Conservation (phyloP, 768 basidiomycete species). For the Lentinula sp. region DNA sequence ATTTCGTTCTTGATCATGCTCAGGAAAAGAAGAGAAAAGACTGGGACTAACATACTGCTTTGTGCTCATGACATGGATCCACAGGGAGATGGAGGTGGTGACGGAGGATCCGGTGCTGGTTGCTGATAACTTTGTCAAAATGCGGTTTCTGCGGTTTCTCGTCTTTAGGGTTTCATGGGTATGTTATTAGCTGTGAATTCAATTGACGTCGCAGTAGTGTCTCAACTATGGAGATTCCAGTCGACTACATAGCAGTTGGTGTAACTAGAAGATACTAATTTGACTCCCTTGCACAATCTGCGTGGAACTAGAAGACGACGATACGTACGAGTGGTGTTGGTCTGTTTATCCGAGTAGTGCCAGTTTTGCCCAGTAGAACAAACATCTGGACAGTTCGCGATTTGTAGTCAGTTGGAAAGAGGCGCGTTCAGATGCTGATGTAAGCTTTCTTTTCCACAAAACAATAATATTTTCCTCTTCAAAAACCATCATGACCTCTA, state of each 20-base stretch:
- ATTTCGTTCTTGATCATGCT: constrained; percentile 52
- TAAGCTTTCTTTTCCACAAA: neutral
- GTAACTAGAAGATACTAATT: too few species aligned
- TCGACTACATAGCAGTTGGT: too few species aligned
- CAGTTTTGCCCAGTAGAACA: neutral
- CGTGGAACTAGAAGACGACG: too few species aligned
- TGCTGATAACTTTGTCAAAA: neutral
- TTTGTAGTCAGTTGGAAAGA: neutral
- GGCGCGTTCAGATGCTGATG: neutral
- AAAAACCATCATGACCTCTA: neutral
- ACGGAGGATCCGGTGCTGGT: constrained; percentile 17
- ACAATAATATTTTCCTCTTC: too few species aligned
- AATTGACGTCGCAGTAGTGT: too few species aligned
- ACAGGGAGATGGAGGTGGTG: constrained; percentile 29
- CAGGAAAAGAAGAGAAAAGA: constrained; percentile 40
- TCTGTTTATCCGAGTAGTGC: too few species aligned
- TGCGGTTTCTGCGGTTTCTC: neutral
- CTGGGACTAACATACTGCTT: constrained; percentile 22
- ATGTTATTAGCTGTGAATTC: neutral
- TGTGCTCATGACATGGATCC: constrained; percentile 29
- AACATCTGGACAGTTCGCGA: neutral
- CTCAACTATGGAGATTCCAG: too few species aligned
- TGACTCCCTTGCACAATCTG: too few species aligned
- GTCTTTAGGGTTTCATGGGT: neutral
- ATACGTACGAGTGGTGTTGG: too few species aligned